These are phyloP conservation scores for Exophiala viscosa DNA, from an alignment of 2,329 filamentous ascomycete species.

Conservation along the genomic window DNA sequence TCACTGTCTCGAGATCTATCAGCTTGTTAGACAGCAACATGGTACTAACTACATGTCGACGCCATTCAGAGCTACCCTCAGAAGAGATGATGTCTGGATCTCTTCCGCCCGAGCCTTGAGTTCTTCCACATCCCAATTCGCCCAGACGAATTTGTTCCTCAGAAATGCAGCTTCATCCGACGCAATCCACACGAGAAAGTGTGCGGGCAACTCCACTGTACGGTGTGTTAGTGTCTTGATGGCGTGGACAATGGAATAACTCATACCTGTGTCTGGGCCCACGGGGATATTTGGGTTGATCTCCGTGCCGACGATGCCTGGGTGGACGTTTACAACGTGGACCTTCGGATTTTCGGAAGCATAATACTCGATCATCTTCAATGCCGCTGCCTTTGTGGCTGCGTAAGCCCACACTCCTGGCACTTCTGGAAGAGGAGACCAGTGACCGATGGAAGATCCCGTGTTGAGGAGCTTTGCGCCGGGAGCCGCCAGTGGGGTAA, in stretches of 20 bases:
- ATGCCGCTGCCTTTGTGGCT: constrained; percentile 40
- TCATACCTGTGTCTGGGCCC: neutral
- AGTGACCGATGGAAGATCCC: constrained; percentile 4
- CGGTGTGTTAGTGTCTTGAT: neutral
- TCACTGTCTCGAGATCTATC: neutral
- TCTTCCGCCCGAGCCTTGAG: constrained; percentile 40
- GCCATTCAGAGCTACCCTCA: constrained; percentile 13
- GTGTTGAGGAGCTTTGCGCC: constrained; percentile 1
- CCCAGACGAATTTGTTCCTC: constrained; percentile 46
- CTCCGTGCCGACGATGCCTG: constrained; percentile 32
- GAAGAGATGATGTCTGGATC: constrained; percentile 27
- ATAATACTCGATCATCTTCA: constrained; percentile 42
- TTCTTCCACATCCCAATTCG: constrained; percentile 52
- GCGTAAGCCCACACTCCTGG: constrained; percentile 32
- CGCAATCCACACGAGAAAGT: constrained; percentile 46
- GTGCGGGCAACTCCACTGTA: constrained; percentile 32
- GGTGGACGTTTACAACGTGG: constrained; percentile 42
- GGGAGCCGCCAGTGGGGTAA: neutral
- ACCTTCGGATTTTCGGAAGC: constrained; percentile 39
- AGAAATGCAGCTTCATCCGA: constrained; percentile 47
- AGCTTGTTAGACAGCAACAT: neutral
- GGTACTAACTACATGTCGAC: constrained; percentile 9
- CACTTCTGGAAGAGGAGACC: constrained; percentile 6
- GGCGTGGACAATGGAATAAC: neutral
- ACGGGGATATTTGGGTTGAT: constrained; percentile 3